Conservation (phyloP, 441 rosid species). For the Erodium moschatum region DNA sequence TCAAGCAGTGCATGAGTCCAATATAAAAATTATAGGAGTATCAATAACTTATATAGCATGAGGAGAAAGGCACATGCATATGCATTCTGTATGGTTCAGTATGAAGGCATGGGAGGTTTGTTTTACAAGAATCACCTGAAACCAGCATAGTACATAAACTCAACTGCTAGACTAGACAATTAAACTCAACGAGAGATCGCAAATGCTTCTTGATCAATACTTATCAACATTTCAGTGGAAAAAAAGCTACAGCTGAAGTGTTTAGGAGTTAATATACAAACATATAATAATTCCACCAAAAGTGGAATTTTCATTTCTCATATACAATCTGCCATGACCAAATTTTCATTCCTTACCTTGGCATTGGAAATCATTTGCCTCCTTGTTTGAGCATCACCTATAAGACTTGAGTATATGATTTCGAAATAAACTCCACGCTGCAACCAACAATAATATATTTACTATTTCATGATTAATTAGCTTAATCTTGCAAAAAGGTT, state of each 20-base stretch:
- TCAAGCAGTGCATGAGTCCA: conserved; percentile 7
- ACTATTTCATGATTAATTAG: background rate
- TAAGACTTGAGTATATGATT: conserved; percentile 57
- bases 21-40: conserved; percentile 7
- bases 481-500: background rate
- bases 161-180: conserved; percentile 2
- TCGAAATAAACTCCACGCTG: conserved; percentile 86
- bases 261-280: background rate
- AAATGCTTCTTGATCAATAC: background rate
- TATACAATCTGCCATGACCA: too few relatives aligned
- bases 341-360: conserved; percentile 37
- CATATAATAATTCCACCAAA: background rate
- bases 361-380: conserved; percentile 67
- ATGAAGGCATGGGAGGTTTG: background rate
- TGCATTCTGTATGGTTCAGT: background rate
- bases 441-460: background rate
- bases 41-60: background rate
- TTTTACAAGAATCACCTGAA: background rate
- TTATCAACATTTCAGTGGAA: background rate
- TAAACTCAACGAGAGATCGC: background rate
- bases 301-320: conserved; percentile 1
- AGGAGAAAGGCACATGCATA: background rate
- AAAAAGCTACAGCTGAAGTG: background rate
- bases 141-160: background rate
- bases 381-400: conserved; percentile 51